A percentile compares a stretch with the other conserved stretches of the same genome.
phyloP scores from a whole-genome alignment of 1,284 basidiomycete genomes.

The Cystobasidiaceae sp. region DNA sequence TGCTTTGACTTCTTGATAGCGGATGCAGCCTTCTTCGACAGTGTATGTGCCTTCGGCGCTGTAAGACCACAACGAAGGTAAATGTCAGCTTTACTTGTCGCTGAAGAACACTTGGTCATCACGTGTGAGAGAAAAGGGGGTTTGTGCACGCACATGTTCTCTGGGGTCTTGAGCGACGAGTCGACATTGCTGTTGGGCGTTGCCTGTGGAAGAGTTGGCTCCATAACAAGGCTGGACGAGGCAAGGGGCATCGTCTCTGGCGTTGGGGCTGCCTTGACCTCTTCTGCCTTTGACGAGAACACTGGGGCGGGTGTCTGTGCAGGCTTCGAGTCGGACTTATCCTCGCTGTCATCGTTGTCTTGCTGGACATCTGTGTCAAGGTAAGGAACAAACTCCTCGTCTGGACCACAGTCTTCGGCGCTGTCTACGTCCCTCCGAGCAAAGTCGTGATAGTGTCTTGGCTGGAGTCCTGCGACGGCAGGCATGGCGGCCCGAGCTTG shows the following conservation, averaged over 20 bases:
- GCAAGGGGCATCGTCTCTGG: neutral
- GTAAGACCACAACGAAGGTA: neutral
- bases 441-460: neutral
- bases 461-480: neutral
- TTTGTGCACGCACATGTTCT: neutral
- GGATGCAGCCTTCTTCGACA: conserved; percentile 20
- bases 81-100: neutral
- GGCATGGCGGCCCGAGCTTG: neutral
- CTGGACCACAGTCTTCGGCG: neutral
- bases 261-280: neutral
- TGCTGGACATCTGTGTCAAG: neutral
- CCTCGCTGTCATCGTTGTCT: neutral
- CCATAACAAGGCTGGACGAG: too few relatives aligned
- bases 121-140: neutral
- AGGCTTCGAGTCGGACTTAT: neutral
- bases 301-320: neutral
- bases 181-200: neutral
- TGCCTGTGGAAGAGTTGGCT: neutral
- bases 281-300: neutral
- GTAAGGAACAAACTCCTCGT: neutral
- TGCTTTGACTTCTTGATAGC: conserved; percentile 10
- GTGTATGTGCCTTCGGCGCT: conserved; percentile 10
- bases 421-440: neutral
- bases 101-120: neutral
- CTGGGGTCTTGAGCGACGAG: neutral